Evolutionary conservation across 164 flowering plant species (phyloP), one percentile per base, ranked within the genome.

Genomic region (Stephania japonica): DNA sequence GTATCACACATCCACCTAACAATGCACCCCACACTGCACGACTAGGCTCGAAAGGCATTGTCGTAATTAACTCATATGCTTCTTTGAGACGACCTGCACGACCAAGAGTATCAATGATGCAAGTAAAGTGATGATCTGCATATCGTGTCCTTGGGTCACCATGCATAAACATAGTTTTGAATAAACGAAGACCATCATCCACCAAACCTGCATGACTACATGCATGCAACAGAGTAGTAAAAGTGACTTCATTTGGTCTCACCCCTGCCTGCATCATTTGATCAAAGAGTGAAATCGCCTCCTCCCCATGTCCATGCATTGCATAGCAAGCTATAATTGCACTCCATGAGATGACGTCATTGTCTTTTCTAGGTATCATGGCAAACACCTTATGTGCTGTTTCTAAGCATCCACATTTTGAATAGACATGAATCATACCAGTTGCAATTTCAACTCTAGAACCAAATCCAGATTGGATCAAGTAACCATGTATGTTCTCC

Each of bases 11-110:
- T 32, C 89, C 88, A 73, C 94, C 92, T 71, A 90, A 86, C 68
- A 92, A 70, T 23, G 94, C 93, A 75, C 96, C 97, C 97, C 94
- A 90, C 44, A 88, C 85, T 62, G 92, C 82, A 78, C 80, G 85
- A 72, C 75, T 83, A 25, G 90, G 87, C 70, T 71, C 73, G 50
- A 83, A 78, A n/a, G 95, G 88, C 91, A 89, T 87, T 59, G 75
- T 74, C n/a, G 23, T 70, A 42, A 90, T 88, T 49, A 90, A 53
- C 66, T 78, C 83, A 78, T 78, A 81, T 21, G 96, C 94, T 74
- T 92, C 94, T 19, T 78, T 72, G 16, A 88, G 84, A 66, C 90
- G 83, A 71, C 87, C 93, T 10, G 87, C 89, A 65, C 92, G 93
- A 16, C 93, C 93, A 69, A 90, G 87, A 76, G 90, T 90, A 81